Evolutionary conservation across 768 basidiomycete genomes (phyloP).

Genomic region (Fistulinella prunicolor): DNA sequence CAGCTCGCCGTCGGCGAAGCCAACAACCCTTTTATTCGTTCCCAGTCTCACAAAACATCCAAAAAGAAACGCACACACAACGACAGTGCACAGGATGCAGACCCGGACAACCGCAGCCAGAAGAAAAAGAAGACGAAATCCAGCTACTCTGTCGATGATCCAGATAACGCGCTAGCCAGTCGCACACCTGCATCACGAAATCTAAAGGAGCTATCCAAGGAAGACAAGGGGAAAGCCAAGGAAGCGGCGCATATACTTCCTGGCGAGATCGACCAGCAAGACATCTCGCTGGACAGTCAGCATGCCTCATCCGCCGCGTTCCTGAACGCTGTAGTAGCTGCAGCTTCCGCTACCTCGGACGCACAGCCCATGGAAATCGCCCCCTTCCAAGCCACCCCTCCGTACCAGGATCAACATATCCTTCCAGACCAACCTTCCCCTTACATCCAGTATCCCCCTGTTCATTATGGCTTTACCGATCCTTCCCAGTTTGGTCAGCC

Average conservation of each 20-base stretch:
- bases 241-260: conserved; percentile 34
- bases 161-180: conserved; percentile 19
- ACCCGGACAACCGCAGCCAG: conserved; percentile 24
- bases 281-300: conserved; percentile 30
- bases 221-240: conserved; percentile 34
- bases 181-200: conserved; percentile 5
- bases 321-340: conserved; percentile 63
- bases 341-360: conserved; percentile 52
- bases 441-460: conserved; percentile 31
- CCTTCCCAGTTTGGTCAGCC: conserved; percentile 27
- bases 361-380: conserved; percentile 28
- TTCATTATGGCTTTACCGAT: conserved; percentile 29
- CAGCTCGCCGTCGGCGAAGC: conserved; percentile 47
- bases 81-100: conserved; percentile 11
- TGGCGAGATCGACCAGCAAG: conserved; percentile 24
- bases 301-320: conserved; percentile 55
- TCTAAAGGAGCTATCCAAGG: conserved; percentile 24
- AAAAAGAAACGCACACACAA: conserved; percentile 37
- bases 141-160: not conserved
- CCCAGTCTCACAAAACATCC: conserved; percentile 19
- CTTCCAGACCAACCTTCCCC: conserved; percentile 24
- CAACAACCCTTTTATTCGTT: conserved; percentile 37
- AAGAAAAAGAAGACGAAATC: conserved; percentile 35
- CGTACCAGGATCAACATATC: conserved; percentile 34
- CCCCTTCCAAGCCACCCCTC: conserved; percentile 31